Evolutionary conservation across 257 asterid species (phyloP).

Genomic region (Ligustrum vulgare): DNA sequence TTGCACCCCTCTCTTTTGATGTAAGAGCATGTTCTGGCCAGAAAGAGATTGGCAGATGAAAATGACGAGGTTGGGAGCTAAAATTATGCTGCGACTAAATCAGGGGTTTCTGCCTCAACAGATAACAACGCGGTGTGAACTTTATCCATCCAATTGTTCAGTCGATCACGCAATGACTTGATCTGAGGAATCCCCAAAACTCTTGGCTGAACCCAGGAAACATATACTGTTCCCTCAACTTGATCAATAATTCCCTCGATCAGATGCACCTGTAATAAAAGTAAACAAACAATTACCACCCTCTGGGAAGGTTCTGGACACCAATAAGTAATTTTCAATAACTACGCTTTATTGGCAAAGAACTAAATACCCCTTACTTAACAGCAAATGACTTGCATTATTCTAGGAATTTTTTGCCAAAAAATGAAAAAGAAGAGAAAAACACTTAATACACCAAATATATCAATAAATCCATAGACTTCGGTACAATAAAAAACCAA

Average conservation of each 20-base stretch:
- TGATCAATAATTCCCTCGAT: slow-evolving; percentile 93
- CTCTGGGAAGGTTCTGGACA: neutral
- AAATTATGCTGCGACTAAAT: slow-evolving; percentile 73
- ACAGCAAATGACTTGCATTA: neutral
- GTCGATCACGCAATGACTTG: slow-evolving; percentile 78
- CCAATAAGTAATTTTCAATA: neutral
- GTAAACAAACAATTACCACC: slow-evolving; percentile 9
- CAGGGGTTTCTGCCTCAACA: slow-evolving; percentile 97
- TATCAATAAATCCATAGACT: neutral
- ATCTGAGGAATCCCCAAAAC: slow-evolving; percentile 85
- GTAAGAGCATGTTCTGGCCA: slow-evolving; percentile 24
- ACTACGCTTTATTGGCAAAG: neutral
- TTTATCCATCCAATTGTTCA: slow-evolving; percentile 83
- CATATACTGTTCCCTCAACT: slow-evolving; percentile 86
- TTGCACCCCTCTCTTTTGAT: slow-evolving; percentile 4
- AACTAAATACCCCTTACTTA: neutral
- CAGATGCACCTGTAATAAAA: slow-evolving; percentile 71
- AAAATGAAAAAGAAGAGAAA: neutral
- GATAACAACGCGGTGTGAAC: slow-evolving; percentile 85
- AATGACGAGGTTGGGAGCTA: slow-evolving; percentile 18
- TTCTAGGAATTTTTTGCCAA: neutral
- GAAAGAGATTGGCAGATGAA: slow-evolving; percentile 17
- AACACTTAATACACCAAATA: neutral
- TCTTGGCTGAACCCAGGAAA: slow-evolving; percentile 97
- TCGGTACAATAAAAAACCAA: slow-evolving; percentile 6